A percentile compares a stretch with the other conserved stretches of the same genome.
These are phyloP conservation scores for Arabidopsis lyrata DNA, from an alignment of 441 rosid genomes.

Conservation along the genomic window DNA sequence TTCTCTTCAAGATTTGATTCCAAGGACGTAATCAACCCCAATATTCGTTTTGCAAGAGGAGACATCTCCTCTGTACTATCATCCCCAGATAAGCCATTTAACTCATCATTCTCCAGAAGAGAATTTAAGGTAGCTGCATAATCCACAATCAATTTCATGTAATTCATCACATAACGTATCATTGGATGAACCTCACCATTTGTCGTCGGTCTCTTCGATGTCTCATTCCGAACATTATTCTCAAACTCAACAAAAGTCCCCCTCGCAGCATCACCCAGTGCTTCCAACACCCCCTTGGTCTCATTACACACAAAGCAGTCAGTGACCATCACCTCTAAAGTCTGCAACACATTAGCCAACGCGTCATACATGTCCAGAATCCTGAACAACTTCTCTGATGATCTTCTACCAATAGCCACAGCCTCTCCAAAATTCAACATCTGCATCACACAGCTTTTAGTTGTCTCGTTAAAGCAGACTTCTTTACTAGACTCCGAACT, in stretches of 20 bases:
- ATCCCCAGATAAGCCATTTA: slow-evolving; percentile 43
- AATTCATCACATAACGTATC: slow-evolving; percentile 95
- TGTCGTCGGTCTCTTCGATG: slow-evolving; percentile 82
- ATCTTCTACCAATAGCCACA: slow-evolving; percentile 78
- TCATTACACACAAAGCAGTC: slow-evolving; percentile 65
- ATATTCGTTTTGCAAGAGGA: slow-evolving; percentile 64
- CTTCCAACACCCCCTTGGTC: slow-evolving; percentile 69
- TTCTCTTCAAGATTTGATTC: slow-evolving; percentile 90
- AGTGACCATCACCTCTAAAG: slow-evolving; percentile 63
- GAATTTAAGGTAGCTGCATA: slow-evolving; percentile 71
- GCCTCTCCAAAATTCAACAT: slow-evolving; percentile 93
- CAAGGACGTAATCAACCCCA: slow-evolving; percentile 63
- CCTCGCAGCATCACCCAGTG: slow-evolving; percentile 74
- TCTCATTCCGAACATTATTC: slow-evolving; percentile 78
- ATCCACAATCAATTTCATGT: slow-evolving; percentile 86
- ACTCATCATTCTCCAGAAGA: slow-evolving; percentile 60
- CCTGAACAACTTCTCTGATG: slow-evolving; percentile 90
- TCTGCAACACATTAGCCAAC: slow-evolving; percentile 58
- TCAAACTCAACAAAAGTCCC: slow-evolving; percentile 96
- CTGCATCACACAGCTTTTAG: slow-evolving; percentile 85
- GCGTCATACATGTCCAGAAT: slow-evolving; percentile 95
- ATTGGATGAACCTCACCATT: slow-evolving; percentile 96
- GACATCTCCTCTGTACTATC: slow-evolving; percentile 54
- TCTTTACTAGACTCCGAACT: slow-evolving; percentile 64
- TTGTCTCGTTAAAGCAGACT: slow-evolving; percentile 84